These are phyloP conservation scores for Platanthera guangdongensis DNA, from an alignment of 106 monocot species.

Conservation along the genomic window DNA sequence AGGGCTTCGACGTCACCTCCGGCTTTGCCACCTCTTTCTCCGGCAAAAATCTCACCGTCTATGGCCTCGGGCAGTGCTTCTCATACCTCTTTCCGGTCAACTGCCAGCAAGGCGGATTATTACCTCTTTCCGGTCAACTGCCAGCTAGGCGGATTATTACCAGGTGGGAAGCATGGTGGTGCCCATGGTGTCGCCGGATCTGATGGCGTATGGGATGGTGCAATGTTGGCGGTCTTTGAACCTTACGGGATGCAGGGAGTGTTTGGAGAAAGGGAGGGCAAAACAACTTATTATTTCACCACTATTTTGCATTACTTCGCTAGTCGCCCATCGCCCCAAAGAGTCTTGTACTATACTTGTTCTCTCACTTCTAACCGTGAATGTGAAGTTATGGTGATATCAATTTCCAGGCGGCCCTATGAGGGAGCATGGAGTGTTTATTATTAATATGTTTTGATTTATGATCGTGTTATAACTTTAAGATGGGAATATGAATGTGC, in stretches of 20 bases:
- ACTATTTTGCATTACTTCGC: no score
- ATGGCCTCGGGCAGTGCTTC: slow-evolving; percentile 31
- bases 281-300: no score
- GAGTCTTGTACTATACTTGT: no score
- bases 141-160: slow-evolving; percentile 15
- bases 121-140: slow-evolving; percentile 25
- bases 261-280: slow-evolving; percentile 29
- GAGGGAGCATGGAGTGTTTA: no score
- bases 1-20: slow-evolving; percentile 15
- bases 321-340: no score
- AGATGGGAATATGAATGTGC: no score
- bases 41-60: slow-evolving; percentile 8
- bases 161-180: slow-evolving; percentile 12
- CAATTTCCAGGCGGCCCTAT: no score
- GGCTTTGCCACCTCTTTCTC: slow-evolving; percentile 13
- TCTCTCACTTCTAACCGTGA: no score
- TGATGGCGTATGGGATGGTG: slow-evolving; percentile 37
- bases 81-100: slow-evolving; percentile 20
- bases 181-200: background rate
- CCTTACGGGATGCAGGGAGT: slow-evolving; percentile 28
- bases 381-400: no score
- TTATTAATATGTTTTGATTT: no score
- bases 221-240: slow-evolving; percentile 53
- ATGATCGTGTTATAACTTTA: no score
- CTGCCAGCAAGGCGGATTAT: slow-evolving; percentile 14